Evolutionary conservation across 805 yeast species (phyloP), one percentile per base, ranked within the genome.

Genomic region (Starmerella bacillaris): DNA sequence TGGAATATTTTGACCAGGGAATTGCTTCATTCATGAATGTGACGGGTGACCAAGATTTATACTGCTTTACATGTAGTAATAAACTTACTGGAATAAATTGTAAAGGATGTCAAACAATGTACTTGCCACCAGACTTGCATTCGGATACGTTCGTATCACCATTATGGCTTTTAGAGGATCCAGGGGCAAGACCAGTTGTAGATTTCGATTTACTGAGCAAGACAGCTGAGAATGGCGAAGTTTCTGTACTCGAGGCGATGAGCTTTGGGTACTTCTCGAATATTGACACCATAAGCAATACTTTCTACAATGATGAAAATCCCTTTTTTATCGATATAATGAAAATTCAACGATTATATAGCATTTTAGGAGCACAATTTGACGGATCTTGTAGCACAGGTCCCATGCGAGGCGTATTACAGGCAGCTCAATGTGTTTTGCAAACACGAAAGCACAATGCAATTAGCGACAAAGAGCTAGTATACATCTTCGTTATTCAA

Each of bases 401-500:
- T 5, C 50, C 52, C 1, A 48, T 48, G 44, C 42, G 52, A 1
- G 52, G 50, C 8, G 42, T 48, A 4, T 37, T 48, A 4, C 50
- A 46, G 28, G 52, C 51, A 3, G 52, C 52, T 3, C 48, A 47
- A 29, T 27, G 37, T 4, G 49, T 44, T 4, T 30, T 48, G 27
- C 45, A 39, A 12, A 37, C 39, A 16, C 41, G 51, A 2, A 27
- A 34, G 7, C 45, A 41, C 29, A 40, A 35, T 3, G 40, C 46
- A 9, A 20, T 41, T 22, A 32, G 37, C 3, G 38, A 30, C 14
- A 26, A 26, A 5, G 51, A 47, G 36, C 36, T 47, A 6, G 37
- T 34, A 2, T 48, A 44, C 22, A 33, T 49, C 8, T 36, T 44
- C 7, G 41, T 45, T 11, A 28, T 50, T 4, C 31, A 47, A 34